phyloP scores from a whole-genome alignment of 2,329 filamentous ascomycete genomes.

The Diaporthe sp. region DNA sequence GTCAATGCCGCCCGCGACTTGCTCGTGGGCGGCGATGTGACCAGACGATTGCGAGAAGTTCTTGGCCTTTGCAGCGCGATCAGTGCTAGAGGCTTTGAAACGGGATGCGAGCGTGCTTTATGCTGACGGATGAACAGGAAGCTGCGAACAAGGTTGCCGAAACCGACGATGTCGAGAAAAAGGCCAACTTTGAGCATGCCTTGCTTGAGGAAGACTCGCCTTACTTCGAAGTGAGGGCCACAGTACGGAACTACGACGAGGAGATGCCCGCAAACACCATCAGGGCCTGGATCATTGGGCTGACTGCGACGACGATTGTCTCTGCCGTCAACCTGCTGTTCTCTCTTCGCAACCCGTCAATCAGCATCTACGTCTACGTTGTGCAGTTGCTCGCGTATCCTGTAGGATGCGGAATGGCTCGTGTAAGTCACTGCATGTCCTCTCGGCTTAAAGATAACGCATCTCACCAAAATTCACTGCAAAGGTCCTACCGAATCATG shows the following conservation, averaged over 20 bases:
- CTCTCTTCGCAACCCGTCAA: constrained; percentile 28
- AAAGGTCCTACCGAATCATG: constrained; percentile 29
- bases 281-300: constrained; percentile 31
- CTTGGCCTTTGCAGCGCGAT: too few species aligned
- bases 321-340: constrained; percentile 32
- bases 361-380: constrained; percentile 32
- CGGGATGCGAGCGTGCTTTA: background rate
- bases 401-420: constrained; percentile 21
- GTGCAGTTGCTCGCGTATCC: constrained; percentile 32
- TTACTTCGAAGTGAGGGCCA: constrained; percentile 42
- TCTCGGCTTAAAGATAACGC: background rate
- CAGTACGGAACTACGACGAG: constrained; percentile 39
- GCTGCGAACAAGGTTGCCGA: constrained; percentile 29
- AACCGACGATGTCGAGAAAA: constrained; percentile 34
- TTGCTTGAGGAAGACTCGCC: constrained; percentile 33
- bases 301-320: constrained; percentile 26
- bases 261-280: constrained; percentile 33
- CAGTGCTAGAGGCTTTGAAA: background rate
- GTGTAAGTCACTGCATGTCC: background rate
- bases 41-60: background rate
- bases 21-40: background rate
- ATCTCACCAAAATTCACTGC: background rate
- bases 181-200: constrained; percentile 32
- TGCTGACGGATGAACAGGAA: constrained; percentile 2
- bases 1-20: background rate